Conservation (phyloP, 306 rosid genomes). For the Dicorynia guianensis region DNA sequence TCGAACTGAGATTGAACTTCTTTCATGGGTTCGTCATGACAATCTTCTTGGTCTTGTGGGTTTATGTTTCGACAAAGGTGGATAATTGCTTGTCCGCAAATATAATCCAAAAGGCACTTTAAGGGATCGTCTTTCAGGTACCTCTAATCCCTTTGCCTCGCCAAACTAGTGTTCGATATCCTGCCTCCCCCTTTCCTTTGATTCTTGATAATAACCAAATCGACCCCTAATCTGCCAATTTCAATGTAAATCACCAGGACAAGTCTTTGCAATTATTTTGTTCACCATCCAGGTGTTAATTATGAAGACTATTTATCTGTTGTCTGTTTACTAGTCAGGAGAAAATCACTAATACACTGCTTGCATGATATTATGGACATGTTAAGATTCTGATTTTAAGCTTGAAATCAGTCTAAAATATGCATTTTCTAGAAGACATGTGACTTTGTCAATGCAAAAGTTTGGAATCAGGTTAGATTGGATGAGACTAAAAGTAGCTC, state of each 20-base stretch:
- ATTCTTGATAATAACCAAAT: no score
- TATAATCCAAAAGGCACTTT: conserved; percentile 71
- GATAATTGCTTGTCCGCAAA: conserved; percentile 78
- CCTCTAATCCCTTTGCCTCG: not conserved
- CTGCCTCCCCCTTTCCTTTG: no score
- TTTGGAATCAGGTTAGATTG: conserved; percentile 71
- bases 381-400: not conserved
- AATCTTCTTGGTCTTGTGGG: conserved; percentile 77
- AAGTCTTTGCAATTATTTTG: no score
- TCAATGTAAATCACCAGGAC: no score
- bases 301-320: no score
- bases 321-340: no score
- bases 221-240: no score
- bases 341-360: no score
- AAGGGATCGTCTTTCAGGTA: conserved; percentile 71
- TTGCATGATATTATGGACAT: no score
- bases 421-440: not conserved
- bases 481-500: conserved; percentile 65
- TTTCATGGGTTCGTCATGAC: conserved; percentile 84
- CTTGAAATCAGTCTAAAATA: not conserved
- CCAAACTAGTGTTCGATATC: no score
- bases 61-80: conserved; percentile 74
- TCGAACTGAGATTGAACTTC: conserved; percentile 82
- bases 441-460: conserved; percentile 41
- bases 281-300: no score